Evolutionary conservation across 768 basidiomycete species (phyloP).

Genomic region (Clitopilus passeckerianus): DNA sequence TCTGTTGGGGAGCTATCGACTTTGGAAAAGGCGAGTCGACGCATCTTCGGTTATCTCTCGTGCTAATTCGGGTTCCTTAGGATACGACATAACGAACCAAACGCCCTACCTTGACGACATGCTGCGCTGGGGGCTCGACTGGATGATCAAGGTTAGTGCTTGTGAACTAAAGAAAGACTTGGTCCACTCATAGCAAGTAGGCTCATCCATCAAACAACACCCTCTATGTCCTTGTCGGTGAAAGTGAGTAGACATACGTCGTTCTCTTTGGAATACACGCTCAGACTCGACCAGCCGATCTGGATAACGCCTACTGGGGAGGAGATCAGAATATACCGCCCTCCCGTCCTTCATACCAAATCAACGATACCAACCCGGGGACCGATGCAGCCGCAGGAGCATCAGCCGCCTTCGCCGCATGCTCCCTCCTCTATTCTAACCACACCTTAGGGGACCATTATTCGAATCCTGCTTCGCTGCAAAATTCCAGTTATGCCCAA

Average conservation of each 20-base stretch:
- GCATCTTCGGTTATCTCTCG: neutral
- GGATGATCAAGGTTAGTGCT: conserved; percentile 75
- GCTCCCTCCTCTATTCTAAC: conserved; percentile 74
- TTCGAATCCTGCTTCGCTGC: conserved; percentile 59
- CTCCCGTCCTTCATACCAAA: conserved; percentile 70
- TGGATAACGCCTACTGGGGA: conserved; percentile 86
- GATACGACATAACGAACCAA: conserved; percentile 83
- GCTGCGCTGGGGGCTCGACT: conserved; percentile 87
- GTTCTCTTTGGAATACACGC: neutral
- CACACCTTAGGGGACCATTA: conserved; percentile 44
- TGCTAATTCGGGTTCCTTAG: conserved; percentile 24
- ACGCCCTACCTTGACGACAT: conserved; percentile 89
- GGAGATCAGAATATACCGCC: conserved; percentile 74
- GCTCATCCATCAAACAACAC: conserved; percentile 74
- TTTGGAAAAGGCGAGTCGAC: conserved; percentile 60
- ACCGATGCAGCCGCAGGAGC: conserved; percentile 86
- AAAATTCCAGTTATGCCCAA: conserved; percentile 68
- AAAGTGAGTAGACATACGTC: conserved; percentile 33
- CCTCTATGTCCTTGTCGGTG: conserved; percentile 74
- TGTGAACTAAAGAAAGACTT: neutral
- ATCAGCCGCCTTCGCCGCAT: conserved; percentile 84
- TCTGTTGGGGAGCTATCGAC: conserved; percentile 89
- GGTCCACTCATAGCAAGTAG: conserved; percentile 19
- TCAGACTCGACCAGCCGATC: conserved; percentile 31
- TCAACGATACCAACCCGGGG: conserved; percentile 78